Conservation (phyloP, 2,329 filamentous ascomycete genomes). For the Grosmannia huntii region DNA sequence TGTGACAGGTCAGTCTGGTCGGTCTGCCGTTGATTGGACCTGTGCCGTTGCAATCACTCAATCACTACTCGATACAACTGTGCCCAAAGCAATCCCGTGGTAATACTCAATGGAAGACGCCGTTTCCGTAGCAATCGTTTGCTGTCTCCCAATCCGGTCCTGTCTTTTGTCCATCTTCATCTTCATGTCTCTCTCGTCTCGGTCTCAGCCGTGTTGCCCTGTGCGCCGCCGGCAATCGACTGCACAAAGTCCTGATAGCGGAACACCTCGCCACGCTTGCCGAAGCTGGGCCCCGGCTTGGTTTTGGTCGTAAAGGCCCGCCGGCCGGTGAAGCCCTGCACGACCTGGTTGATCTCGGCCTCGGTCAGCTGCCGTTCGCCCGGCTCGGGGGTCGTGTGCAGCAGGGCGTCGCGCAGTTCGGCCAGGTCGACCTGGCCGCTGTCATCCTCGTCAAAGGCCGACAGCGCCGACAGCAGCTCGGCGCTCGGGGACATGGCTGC, state of each 20-base stretch:
- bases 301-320: slow-evolving; percentile 67
- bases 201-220: slow-evolving; percentile 5
- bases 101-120: too few relatives aligned
- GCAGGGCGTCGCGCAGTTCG: slow-evolving; percentile 69
- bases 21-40: too few relatives aligned
- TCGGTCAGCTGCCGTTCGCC: slow-evolving; percentile 53
- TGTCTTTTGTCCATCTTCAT: not conserved
- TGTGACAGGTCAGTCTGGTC: not conserved
- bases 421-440: slow-evolving; percentile 80
- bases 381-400: slow-evolving; percentile 68
- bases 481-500: slow-evolving; percentile 61
- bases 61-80: not conserved
- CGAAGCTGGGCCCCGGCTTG: slow-evolving; percentile 26
- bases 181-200: slow-evolving; percentile 3
- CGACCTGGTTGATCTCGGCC: slow-evolving; percentile 72
- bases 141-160: not conserved
- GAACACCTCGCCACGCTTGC: slow-evolving; percentile 76
- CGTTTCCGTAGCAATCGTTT: not conserved
- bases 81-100: too few relatives aligned
- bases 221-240: slow-evolving; percentile 42
- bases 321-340: slow-evolving; percentile 73
- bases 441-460: slow-evolving; percentile 91
- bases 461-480: slow-evolving; percentile 81
- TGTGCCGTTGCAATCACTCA: not conserved
- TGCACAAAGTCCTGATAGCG: slow-evolving; percentile 85